phyloP scores from a whole-genome alignment of 441 rosid genomes.

The Adansonia rubrostipa region DNA sequence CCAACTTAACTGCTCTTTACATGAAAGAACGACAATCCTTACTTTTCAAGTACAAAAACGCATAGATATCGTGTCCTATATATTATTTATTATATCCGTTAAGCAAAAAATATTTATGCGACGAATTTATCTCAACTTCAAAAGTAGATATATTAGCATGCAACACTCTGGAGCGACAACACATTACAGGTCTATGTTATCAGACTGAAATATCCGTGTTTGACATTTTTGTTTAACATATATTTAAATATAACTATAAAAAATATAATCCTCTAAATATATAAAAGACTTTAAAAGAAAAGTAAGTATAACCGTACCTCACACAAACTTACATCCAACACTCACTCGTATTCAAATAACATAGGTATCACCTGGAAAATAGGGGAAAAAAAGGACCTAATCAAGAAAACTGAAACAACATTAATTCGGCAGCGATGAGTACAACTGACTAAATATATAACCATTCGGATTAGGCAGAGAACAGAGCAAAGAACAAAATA shows the following conservation, averaged over 20 bases:
- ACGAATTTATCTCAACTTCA: background rate
- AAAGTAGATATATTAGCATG: background rate
- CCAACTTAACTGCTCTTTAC: background rate
- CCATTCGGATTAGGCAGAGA: background rate
- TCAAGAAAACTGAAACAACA: background rate
- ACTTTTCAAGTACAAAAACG: background rate
- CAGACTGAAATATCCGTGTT: too few species aligned
- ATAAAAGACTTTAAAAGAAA: too few species aligned
- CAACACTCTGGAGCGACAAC: background rate
- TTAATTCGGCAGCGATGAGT: background rate
- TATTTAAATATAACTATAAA: too few species aligned
- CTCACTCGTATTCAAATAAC: too few species aligned
- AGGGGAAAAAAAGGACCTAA: too few species aligned
- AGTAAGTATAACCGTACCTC: too few species aligned
- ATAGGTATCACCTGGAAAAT: too few species aligned
- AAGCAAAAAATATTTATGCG: background rate
- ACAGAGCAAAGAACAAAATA: slow-evolving; percentile 19
- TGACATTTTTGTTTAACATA: too few species aligned
- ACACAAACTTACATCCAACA: too few species aligned
- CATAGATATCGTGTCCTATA: background rate
- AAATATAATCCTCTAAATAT: too few species aligned
- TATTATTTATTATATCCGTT: background rate
- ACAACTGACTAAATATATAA: background rate
- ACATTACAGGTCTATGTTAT: background rate
- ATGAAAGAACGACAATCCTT: background rate